Evolutionary conservation across 179 eudicot species (phyloP).

Genomic region (Pouteria campechiana): DNA sequence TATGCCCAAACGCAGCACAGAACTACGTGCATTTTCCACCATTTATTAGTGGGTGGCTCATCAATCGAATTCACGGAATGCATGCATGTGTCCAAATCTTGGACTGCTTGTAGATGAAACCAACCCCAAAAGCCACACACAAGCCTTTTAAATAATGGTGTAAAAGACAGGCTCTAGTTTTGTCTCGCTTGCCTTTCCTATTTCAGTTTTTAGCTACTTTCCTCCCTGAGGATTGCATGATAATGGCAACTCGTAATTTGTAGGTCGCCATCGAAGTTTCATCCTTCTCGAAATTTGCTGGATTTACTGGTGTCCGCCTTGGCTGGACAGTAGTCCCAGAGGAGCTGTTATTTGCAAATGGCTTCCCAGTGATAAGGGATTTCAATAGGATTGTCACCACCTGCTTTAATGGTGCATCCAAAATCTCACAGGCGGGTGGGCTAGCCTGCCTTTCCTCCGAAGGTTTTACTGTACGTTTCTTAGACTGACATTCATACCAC

Average conservation of each 20-base stretch:
- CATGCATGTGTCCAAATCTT: too few relatives aligned
- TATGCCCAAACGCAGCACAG: too few relatives aligned
- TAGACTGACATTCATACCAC: too few relatives aligned
- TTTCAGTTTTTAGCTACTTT: neutral
- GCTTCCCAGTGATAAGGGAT: conserved; percentile 50
- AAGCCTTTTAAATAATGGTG: too few relatives aligned
- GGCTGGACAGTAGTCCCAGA: conserved; percentile 93
- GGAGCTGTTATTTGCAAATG: conserved; percentile 48
- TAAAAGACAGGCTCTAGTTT: too few relatives aligned
- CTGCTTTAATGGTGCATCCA: conserved; percentile 73
- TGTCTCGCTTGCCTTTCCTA: neutral
- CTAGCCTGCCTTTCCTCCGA: conserved; percentile 61
- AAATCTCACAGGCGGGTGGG: conserved; percentile 76
- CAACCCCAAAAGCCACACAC: too few relatives aligned
- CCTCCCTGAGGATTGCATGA: too few relatives aligned
- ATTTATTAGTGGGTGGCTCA: too few relatives aligned
- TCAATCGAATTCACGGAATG: too few relatives aligned
- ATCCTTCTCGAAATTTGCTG: conserved; percentile 77
- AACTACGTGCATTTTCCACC: too few relatives aligned
- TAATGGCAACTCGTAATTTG: too few relatives aligned
- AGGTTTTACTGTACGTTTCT: conserved; percentile 40
- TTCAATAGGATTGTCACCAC: conserved; percentile 54
- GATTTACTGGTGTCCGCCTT: conserved; percentile 93
- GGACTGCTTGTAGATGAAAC: too few relatives aligned
- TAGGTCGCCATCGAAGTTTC: conserved; percentile 91